phyloP scores from a whole-genome alignment of 1,284 basidiomycete genomes.

The Rhodotorula sp. region DNA sequence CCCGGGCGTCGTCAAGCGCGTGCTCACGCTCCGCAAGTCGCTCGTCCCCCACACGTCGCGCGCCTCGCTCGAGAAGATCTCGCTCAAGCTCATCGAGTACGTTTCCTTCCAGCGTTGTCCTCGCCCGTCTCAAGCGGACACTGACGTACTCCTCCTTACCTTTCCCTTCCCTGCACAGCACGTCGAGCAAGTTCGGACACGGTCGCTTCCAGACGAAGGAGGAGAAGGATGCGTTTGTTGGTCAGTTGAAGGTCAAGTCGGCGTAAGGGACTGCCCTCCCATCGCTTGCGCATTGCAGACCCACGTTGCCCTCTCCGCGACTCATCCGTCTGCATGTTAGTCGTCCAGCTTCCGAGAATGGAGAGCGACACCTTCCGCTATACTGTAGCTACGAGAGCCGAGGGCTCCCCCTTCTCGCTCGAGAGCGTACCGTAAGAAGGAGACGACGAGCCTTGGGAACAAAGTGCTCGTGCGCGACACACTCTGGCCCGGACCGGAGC shows the following conservation, averaged over 20 bases:
- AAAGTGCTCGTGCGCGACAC: no score
- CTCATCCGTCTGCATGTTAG: no score
- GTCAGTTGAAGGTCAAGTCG: conserved; percentile 35
- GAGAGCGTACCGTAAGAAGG: no score
- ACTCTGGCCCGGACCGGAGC: no score
- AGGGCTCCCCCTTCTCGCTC: no score
- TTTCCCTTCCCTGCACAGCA: conserved; percentile 59
- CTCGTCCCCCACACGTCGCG: conserved; percentile 55
- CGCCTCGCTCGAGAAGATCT: conserved; percentile 84
- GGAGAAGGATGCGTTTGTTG: conserved; percentile 84
- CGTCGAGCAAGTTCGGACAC: conserved; percentile 47
- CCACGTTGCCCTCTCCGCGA: no score
- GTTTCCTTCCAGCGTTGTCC: not conserved
- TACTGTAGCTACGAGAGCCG: no score
- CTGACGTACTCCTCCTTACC: conserved; percentile 52
- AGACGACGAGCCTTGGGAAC: no score
- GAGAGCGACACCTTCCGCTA: no score
- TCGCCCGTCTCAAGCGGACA: not conserved
- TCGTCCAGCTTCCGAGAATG: no score
- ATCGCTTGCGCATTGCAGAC: no score
- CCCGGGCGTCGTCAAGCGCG: conserved; percentile 96
- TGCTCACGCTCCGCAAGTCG: conserved; percentile 74
- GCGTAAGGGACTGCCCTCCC: conserved; percentile 8
- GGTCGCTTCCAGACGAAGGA: conserved; percentile 55
- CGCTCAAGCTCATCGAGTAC: conserved; percentile 82